Evolutionary conservation across 2,329 filamentous ascomycete genomes (phyloP), one percentile per base, ranked within the genome.

Genomic region (Scedosporium aurantiacum): DNA sequence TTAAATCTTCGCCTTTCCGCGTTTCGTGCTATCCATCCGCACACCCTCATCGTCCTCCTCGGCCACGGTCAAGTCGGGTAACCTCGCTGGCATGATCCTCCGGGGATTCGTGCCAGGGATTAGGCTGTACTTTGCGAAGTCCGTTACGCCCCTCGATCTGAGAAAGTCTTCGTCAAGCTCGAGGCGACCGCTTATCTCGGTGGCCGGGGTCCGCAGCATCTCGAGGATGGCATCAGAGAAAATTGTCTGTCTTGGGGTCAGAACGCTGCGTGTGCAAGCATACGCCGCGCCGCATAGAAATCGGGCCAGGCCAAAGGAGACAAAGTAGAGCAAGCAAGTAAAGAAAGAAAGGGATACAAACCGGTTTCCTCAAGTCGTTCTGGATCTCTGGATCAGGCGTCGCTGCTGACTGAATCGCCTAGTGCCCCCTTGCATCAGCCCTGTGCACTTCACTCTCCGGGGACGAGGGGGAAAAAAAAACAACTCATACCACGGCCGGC

Each of bases 101-200:
- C 90, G 75, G 0, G 90, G 90, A 1, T 62, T 74, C 0, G 81
- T 67, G 1, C 87, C 88, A 0, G 81, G 75, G 0, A 92, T 78
- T n/a, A 93, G 71, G 40, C 79, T 82, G 70, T 95, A 95, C 67
- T 84, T 82, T 0, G 79, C 79, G 67, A 95, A 94, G 70, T 95
- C 89, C 0, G 73, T 78, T 3, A 91, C 77, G 1, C 86, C 85
- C 21, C 74, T 78, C 5, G 81, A 76, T 18, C 88, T 78, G 32
- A 95, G 76, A 65, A 91, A 94, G 69, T 95, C 90, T 70, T 95
- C 90, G 67, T 95, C 91, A 1, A 91, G 80, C 63, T 87, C 79
- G 4, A 93, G 75, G 52, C 83, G 73, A 0, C 90, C 91, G 69
- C 90, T 95, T 23, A 94, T 86, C 4, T 73, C 71, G 0, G 75